A percentile compares a stretch with the other conserved stretches of the same genome.
Conservation (phyloP, 164 flowering plant species). For the Vitis riparia region DNA sequence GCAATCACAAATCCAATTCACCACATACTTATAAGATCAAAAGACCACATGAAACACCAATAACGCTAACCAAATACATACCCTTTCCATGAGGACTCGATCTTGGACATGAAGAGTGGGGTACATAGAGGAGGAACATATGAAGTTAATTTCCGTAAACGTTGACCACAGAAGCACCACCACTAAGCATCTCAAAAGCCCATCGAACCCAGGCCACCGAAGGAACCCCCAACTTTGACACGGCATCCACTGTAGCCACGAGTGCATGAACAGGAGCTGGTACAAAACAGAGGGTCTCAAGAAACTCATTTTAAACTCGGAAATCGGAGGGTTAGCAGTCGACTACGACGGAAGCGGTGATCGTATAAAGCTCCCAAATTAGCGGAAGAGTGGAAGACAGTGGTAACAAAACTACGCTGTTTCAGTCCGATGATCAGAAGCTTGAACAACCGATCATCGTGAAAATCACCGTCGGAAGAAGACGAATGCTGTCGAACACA, state of each 20-base stretch:
- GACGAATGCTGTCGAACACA: too few relatives aligned
- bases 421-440: slow-evolving; percentile 18
- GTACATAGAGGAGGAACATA: slow-evolving; percentile 34
- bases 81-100: background rate
- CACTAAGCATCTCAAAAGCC: slow-evolving; percentile 17
- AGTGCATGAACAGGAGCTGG: slow-evolving; percentile 14
- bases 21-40: too few relatives aligned
- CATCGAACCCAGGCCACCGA: slow-evolving; percentile 22
- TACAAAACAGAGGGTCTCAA: slow-evolving; percentile 25
- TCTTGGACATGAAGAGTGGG: slow-evolving; percentile 32
- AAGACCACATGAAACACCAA: too few relatives aligned
- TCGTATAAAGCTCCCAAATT: slow-evolving; percentile 5
- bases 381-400: slow-evolving; percentile 8
- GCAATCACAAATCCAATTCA: too few relatives aligned
- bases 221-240: slow-evolving; percentile 26
- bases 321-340: slow-evolving; percentile 17
- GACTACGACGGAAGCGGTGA: slow-evolving; percentile 19
- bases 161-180: slow-evolving; percentile 19
- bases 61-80: too few relatives aligned
- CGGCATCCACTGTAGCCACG: slow-evolving; percentile 27
- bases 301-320: slow-evolving; percentile 29
- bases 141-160: slow-evolving; percentile 29
- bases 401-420: background rate
- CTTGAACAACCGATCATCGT: too few relatives aligned
- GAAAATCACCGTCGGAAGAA: too few relatives aligned